Evolutionary conservation across 805 yeast species (phyloP).

Genomic region (Ogataea zsoltii): DNA sequence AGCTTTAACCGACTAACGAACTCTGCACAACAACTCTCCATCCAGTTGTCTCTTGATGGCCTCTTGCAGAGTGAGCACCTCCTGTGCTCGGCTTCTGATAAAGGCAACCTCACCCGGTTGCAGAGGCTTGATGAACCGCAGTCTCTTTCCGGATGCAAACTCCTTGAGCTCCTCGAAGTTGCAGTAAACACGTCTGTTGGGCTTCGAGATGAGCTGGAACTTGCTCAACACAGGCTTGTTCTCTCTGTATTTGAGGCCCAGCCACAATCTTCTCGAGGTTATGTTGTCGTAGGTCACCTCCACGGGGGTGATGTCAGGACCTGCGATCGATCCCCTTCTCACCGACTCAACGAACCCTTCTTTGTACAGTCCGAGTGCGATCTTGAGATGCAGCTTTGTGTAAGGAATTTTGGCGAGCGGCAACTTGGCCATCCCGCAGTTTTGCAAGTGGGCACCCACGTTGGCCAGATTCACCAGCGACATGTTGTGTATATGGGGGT

Average conservation of each 20-base stretch:
- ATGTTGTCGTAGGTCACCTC: conserved; percentile 87
- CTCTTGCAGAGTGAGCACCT: conserved; percentile 74
- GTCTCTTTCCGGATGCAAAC: conserved; percentile 73
- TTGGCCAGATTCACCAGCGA: conserved; percentile 83
- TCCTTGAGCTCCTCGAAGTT: conserved; percentile 63
- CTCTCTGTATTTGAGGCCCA: conserved; percentile 85
- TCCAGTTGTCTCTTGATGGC: conserved; percentile 72
- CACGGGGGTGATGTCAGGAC: conserved; percentile 77
- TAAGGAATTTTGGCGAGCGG: conserved; percentile 81
- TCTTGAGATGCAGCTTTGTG: conserved; percentile 77
- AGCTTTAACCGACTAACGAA: conserved; percentile 24
- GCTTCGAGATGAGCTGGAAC: conserved; percentile 77
- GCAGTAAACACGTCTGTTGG: conserved; percentile 73
- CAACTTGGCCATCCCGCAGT: conserved; percentile 73
- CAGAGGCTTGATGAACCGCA: conserved; percentile 74
- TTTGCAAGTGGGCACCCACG: conserved; percentile 85
- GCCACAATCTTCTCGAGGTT: conserved; percentile 84
- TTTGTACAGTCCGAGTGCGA: conserved; percentile 81
- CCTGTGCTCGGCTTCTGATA: conserved; percentile 50
- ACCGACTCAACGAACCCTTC: conserved; percentile 87
- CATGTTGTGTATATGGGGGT: no score
- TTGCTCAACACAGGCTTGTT: conserved; percentile 73
- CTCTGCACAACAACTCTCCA: conserved; percentile 84
- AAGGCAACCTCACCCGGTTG: conserved; percentile 90
- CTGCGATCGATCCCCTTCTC: conserved; percentile 78